Conservation (phyloP, 352 stramenopile genomes). For the Phytophthora chlamydospora region DNA sequence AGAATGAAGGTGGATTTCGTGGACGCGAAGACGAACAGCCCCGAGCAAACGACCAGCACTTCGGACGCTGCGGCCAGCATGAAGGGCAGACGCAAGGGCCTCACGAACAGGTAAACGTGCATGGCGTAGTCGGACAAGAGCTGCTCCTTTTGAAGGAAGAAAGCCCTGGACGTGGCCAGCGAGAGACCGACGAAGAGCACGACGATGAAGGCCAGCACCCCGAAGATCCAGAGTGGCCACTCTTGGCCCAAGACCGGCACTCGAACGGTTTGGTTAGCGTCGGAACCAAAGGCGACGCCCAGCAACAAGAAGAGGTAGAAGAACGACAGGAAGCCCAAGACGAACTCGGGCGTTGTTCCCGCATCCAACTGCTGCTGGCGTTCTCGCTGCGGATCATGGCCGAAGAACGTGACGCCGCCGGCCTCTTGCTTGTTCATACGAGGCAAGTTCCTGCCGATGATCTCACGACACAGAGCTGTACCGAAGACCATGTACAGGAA, state of each 20-base stretch:
- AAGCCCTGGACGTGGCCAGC: slow-evolving; percentile 76
- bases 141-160: slow-evolving; percentile 83
- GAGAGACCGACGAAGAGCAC: slow-evolving; percentile 80
- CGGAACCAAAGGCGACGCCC: slow-evolving; percentile 70
- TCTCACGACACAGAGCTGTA: slow-evolving; percentile 78
- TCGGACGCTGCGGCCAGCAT: slow-evolving; percentile 81
- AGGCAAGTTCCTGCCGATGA: slow-evolving; percentile 81
- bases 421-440: slow-evolving; percentile 85
- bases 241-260: slow-evolving; percentile 66
- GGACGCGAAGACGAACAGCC: slow-evolving; percentile 81
- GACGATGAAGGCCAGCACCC: slow-evolving; percentile 81
- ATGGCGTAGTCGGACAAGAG: slow-evolving; percentile 78
- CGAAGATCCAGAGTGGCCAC: slow-evolving; percentile 89
- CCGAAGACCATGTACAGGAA: slow-evolving; percentile 85
- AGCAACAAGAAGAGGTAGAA: slow-evolving; percentile 88
- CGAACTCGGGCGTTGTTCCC: slow-evolving; percentile 84
- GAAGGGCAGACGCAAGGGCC: slow-evolving; percentile 69
- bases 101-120: slow-evolving; percentile 78
- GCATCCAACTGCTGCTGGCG: slow-evolving; percentile 68
- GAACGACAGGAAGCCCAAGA: slow-evolving; percentile 82
- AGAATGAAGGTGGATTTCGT: slow-evolving; percentile 83
- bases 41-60: slow-evolving; percentile 82
- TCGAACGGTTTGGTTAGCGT: slow-evolving; percentile 52
- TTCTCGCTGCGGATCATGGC: slow-evolving; percentile 69
- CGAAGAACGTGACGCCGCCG: slow-evolving; percentile 85